Evolutionary conservation across 1,139 yeast species (phyloP), one percentile per base, ranked within the genome.

Genomic region (Suhomyces anneliseae): DNA sequence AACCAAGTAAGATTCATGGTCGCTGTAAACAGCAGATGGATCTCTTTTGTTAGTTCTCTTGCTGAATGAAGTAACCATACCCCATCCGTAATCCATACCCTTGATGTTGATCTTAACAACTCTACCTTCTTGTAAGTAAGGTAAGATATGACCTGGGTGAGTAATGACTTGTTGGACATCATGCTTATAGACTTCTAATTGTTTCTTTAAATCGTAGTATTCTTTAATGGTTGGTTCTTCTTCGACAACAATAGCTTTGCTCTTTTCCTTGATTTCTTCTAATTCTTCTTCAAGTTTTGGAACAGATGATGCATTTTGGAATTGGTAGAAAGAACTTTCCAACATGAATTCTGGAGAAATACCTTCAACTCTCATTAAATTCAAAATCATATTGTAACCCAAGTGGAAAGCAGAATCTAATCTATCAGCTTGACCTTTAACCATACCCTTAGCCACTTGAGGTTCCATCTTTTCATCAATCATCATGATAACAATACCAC

Each of bases 401-500:
- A 95, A 73, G 65, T 92, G 97, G 79, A 93, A 93, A 0, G 98
- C 97, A 29, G 98, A 92, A 61, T 93, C 97, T 51, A 93, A 77
- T 56, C 98, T 77, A 67, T 93, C 98, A 31, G 98, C 97, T 64
- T 90, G 96, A 60, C 99, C 99, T 64, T 92, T 92, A 15, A 95
- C 98, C 99, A 95, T 95, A 4, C 98, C 97, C 66, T 95, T 95
- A 15, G 99, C 99, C 36, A 93, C 96, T 59, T 90, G 95, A 6
- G 99, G 99, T 66, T 95, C 99, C 99, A 95, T 95, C 63, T 92
- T 93, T 65, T 93, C 98, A 66, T 93, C 98, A 66, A 93, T 90
- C 99, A 95, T 95, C 88, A 95, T 87, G 59, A 95, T 93, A 46
- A 95, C 99, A 65, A 93, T 92, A 71, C 99, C 99, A 64, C 98